phyloP scores from a whole-genome alignment of 176 grass and related monocot genomes.

The Oryza rufipogon region DNA sequence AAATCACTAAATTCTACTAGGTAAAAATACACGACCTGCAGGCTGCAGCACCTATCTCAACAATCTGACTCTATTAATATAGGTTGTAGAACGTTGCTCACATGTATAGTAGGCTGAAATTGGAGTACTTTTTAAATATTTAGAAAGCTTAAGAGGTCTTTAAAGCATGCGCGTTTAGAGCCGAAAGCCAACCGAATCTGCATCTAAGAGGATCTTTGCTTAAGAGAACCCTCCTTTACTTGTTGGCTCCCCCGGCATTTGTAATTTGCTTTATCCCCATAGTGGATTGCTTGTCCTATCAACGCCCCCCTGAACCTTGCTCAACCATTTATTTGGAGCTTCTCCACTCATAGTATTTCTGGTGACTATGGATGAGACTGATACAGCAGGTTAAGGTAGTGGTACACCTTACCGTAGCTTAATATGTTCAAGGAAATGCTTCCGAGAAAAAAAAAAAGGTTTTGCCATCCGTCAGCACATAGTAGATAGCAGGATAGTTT shows the following conservation, averaged over 20 bases:
- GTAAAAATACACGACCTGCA: background rate
- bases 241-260: background rate
- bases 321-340: background rate
- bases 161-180: background rate
- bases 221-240: background rate
- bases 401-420: background rate
- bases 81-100: background rate
- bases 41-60: background rate
- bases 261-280: background rate
- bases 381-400: background rate
- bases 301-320: background rate
- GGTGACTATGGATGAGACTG: background rate
- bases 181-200: background rate
- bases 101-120: background rate
- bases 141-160: background rate
- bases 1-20: background rate
- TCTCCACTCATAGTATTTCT: background rate
- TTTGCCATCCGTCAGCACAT: background rate
- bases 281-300: background rate
- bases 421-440: background rate
- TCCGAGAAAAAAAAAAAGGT: background rate
- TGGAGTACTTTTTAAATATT: background rate
- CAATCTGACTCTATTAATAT: background rate
- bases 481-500: too few species aligned
- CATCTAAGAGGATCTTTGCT: background rate